phyloP scores from a whole-genome alignment of 2,329 filamentous ascomycete species.

The Aureobasidium sp. region DNA sequence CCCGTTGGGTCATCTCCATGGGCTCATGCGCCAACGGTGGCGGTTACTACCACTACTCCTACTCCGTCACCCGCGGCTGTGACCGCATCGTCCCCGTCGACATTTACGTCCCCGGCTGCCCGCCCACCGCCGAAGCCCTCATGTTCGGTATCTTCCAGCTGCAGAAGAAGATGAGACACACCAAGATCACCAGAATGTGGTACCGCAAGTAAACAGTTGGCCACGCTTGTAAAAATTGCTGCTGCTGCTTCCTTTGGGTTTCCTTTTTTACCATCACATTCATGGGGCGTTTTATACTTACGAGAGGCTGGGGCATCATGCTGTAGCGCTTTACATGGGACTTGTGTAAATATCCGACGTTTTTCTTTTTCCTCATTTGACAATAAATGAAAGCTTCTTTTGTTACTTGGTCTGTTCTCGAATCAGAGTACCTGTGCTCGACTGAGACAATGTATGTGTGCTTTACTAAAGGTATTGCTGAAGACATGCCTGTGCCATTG shows the following conservation, averaged over 20 bases:
- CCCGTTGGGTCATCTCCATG: constrained; percentile 77
- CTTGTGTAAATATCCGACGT: constrained; percentile 10
- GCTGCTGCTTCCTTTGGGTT: background rate
- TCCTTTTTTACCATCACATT: background rate
- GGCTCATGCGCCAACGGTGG: constrained; percentile 78
- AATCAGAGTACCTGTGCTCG: background rate
- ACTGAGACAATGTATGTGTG: background rate
- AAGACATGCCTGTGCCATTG: too few relatives aligned
- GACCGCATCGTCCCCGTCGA: constrained; percentile 74
- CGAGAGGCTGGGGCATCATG: constrained; percentile 9
- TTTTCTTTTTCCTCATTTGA: background rate
- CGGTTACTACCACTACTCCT: constrained; percentile 79
- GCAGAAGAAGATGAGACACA: constrained; percentile 65
- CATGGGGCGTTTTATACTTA: constrained; percentile 9
- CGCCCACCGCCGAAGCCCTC: constrained; percentile 46
- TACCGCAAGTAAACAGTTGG: constrained; percentile 39
- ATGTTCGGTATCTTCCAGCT: constrained; percentile 63
- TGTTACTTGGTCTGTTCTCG: background rate
- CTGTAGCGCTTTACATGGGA: constrained; percentile 8
- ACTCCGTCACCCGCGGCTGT: constrained; percentile 66
- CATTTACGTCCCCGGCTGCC: constrained; percentile 70
- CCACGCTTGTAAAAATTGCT: background rate
- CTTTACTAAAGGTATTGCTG: too few relatives aligned
- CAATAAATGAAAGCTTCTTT: constrained; percentile 9
- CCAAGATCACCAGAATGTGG: constrained; percentile 49